Percentiles rank a stretch among this genome's conserved stretches.
phyloP scores from a whole-genome alignment of 1,284 basidiomycete genomes.

The Leccinum subrobustum region DNA sequence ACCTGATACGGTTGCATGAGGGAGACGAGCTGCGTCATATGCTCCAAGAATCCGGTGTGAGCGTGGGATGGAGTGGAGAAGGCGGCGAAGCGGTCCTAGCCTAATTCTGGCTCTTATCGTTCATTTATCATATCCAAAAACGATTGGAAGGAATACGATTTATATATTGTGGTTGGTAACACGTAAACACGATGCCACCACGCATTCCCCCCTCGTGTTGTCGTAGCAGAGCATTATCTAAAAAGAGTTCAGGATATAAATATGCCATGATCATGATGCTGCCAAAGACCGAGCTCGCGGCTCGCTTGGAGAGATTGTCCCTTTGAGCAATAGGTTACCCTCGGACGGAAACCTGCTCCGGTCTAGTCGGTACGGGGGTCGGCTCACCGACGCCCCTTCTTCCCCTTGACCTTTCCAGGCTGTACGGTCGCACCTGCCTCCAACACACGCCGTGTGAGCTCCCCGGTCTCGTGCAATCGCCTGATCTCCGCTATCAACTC shows the following conservation, averaged over 20 bases:
- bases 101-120: not conserved
- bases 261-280: not conserved
- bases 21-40: conserved; percentile 8
- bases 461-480: conserved; percentile 47
- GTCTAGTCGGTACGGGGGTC: conserved; percentile 3
- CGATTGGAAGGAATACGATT: not conserved
- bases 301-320: not conserved
- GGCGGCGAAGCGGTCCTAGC: not conserved
- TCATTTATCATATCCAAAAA: not conserved
- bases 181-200: not conserved
- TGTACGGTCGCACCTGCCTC: conserved; percentile 58
- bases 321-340: conserved; percentile 1
- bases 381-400: conserved; percentile 29
- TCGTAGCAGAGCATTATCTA: conserved; percentile 13
- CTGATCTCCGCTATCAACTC: conserved; percentile 58
- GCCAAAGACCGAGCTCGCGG: not conserved
- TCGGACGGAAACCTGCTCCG: conserved; percentile 5
- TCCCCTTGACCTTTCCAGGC: conserved; percentile 54
- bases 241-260: not conserved
- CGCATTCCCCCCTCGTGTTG: not conserved
- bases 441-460: conserved; percentile 52
- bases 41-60: conserved; percentile 17
- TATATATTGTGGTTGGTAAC: not conserved
- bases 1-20: conserved; percentile 41
- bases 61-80: conserved; percentile 15